Percentiles rank a stretch among this genome's conserved stretches.
phyloP scores from a whole-genome alignment of 805 yeast genomes.

The Myxozyma sirexii region DNA sequence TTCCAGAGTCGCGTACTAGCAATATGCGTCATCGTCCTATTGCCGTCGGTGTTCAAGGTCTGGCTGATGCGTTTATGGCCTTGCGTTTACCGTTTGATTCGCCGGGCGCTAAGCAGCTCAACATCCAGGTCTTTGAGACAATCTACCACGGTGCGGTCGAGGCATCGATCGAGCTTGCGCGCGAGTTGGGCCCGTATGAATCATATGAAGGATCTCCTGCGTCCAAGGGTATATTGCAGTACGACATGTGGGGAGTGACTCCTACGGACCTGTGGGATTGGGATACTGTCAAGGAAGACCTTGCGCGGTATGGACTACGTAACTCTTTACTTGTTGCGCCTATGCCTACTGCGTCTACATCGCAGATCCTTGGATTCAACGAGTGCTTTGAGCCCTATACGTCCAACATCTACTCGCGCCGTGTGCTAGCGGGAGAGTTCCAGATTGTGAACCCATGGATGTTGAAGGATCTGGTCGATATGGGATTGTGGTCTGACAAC shows the following conservation, averaged over 20 bases:
- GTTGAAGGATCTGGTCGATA: constrained; percentile 74
- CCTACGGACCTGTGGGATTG: constrained; percentile 89
- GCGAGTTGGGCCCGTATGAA: constrained; percentile 66
- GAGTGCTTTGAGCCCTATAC: constrained; percentile 98
- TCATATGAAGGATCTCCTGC: constrained; percentile 86
- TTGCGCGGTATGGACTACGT: constrained; percentile 69
- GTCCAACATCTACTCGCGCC: constrained; percentile 85
- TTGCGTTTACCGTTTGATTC: constrained; percentile 87
- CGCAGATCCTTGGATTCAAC: constrained; percentile 89
- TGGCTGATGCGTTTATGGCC: constrained; percentile 84
- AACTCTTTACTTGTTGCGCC: constrained; percentile 90
- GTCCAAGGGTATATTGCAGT: constrained; percentile 81
- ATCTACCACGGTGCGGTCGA: constrained; percentile 93
- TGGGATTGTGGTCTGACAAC: constrained; percentile 80
- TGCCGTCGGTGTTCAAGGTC: constrained; percentile 98
- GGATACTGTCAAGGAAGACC: constrained; percentile 65
- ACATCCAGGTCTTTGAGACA: constrained; percentile 89
- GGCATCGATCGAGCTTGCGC: constrained; percentile 81
- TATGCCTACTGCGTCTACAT: constrained; percentile 98
- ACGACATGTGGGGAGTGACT: constrained; percentile 79
- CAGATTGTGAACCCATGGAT: constrained; percentile 89
- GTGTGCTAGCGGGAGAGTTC: constrained; percentile 91
- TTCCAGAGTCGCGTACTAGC: constrained; percentile 70
- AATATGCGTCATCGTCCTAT: constrained; percentile 87
- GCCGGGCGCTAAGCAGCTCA: constrained; percentile 69